These are phyloP conservation scores for Petasospora fabianii DNA, from an alignment of 1,139 yeast species.

Conservation along the genomic window DNA sequence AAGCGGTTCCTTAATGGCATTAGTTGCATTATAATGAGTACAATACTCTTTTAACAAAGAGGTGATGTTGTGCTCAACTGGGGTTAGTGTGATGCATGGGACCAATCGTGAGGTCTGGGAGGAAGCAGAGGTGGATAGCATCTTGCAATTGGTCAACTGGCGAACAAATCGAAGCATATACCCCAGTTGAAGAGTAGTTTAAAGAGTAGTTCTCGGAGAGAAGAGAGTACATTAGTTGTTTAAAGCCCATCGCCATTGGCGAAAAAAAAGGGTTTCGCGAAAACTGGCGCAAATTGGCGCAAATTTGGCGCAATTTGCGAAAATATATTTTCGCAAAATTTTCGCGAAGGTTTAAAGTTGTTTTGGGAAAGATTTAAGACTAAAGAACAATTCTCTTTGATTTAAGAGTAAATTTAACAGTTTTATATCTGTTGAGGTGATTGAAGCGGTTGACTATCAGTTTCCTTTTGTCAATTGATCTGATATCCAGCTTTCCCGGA, in stretches of 20 bases:
- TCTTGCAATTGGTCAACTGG: conserved; percentile 15
- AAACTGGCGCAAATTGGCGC: too few relatives aligned
- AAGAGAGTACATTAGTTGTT: too few relatives aligned
- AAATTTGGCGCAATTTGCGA: too few relatives aligned
- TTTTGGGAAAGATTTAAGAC: neutral
- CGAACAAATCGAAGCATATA: neutral
- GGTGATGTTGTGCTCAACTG: conserved; percentile 25
- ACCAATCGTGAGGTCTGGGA: too few relatives aligned
- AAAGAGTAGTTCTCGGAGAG: too few relatives aligned
- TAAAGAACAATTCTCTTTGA: too few relatives aligned
- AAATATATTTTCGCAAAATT: neutral
- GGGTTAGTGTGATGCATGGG: neutral
- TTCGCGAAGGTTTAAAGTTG: neutral
- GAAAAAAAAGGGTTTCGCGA: neutral
- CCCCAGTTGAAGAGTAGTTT: too few relatives aligned
- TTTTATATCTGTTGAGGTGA: too few relatives aligned
- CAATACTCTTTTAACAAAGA: conserved; percentile 43
- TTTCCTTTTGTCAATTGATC: too few relatives aligned
- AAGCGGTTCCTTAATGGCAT: conserved; percentile 21
- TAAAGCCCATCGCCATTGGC: neutral
- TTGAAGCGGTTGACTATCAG: too few relatives aligned
- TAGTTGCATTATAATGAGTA: conserved; percentile 12
- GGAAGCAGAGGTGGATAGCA: conserved; percentile 13
- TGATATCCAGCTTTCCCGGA: too few relatives aligned
- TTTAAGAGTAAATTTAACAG: too few relatives aligned